phyloP scores from a whole-genome alignment of 2,329 filamentous ascomycete species.

The Amauroascus verrucosus region DNA sequence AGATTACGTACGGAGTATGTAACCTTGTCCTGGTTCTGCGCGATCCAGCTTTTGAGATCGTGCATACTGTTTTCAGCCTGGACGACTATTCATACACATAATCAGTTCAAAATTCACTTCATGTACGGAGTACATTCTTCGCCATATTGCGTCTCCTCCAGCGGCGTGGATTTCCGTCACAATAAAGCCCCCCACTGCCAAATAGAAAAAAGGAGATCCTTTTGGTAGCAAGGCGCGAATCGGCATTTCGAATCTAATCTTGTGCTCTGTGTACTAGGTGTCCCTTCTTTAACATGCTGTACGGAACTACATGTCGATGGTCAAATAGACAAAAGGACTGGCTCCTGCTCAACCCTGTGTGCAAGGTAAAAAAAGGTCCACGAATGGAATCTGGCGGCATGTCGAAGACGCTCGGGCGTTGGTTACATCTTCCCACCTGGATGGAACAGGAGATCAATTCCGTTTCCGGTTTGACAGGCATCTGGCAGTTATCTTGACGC shows the following conservation, averaged over 20 bases:
- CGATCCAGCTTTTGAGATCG: neutral
- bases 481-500: neutral
- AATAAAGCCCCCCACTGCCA: neutral
- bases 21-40: neutral
- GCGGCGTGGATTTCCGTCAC: neutral
- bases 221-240: neutral
- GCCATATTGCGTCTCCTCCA: too few relatives aligned
- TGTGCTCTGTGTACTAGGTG: neutral
- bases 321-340: neutral
- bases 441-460: slow-evolving; percentile 9
- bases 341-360: neutral
- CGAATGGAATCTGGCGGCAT: neutral
- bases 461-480: slow-evolving; percentile 4
- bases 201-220: neutral
- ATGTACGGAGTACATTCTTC: too few relatives aligned
- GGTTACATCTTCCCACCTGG: slow-evolving; percentile 8
- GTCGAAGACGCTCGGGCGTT: neutral
- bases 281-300: neutral
- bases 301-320: neutral
- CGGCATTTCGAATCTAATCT: neutral
- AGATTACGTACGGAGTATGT: neutral
- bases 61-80: neutral
- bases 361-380: neutral
- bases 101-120: too few relatives aligned
- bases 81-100: too few relatives aligned